Evolutionary conservation across 768 basidiomycete species (phyloP).

Genomic region (Termitomyces sp.): DNA sequence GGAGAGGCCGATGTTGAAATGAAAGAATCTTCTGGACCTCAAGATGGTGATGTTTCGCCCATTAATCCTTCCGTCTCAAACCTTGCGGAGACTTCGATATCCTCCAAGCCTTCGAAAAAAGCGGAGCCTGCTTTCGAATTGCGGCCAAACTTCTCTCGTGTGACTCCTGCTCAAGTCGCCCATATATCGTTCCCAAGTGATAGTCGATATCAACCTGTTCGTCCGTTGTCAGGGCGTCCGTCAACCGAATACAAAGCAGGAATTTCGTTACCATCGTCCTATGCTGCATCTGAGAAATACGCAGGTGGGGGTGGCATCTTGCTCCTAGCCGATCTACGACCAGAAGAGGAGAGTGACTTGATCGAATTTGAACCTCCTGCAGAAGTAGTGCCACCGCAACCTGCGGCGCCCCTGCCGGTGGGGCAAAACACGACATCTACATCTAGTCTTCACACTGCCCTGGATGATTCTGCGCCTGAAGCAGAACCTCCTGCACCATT

Average conservation of each 20-base stretch:
- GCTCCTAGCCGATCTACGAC: slow-evolving; percentile 69
- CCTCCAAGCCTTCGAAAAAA: slow-evolving; percentile 51
- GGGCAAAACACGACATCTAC: slow-evolving; percentile 26
- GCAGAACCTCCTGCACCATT: slow-evolving; percentile 75
- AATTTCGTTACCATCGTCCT: slow-evolving; percentile 21
- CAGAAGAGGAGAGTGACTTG: slow-evolving; percentile 68
- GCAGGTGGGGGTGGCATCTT: slow-evolving; percentile 86
- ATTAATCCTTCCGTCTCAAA: slow-evolving; percentile 49
- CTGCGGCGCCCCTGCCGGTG: slow-evolving; percentile 22
- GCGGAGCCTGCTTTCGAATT: slow-evolving; percentile 72
- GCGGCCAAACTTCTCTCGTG: slow-evolving; percentile 85
- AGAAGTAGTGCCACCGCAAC: slow-evolving; percentile 19
- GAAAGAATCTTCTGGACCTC: slow-evolving; percentile 48
- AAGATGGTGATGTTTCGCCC: slow-evolving; percentile 53
- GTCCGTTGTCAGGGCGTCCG: slow-evolving; percentile 59
- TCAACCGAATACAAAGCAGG: slow-evolving; percentile 28
- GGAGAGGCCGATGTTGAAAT: slow-evolving; percentile 66
- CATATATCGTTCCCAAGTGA: slow-evolving; percentile 78
- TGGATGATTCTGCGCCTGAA: slow-evolving; percentile 69
- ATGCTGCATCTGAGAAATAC: slow-evolving; percentile 47
- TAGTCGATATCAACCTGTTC: slow-evolving; percentile 84
- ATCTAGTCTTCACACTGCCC: slow-evolving; percentile 53
- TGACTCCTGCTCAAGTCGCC: slow-evolving; percentile 84
- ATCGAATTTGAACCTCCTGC: slow-evolving; percentile 51
- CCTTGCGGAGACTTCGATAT: slow-evolving; percentile 36